Evolutionary conservation across 352 stramenopile genomes (phyloP).

Genomic region (Pythium coloratum): DNA sequence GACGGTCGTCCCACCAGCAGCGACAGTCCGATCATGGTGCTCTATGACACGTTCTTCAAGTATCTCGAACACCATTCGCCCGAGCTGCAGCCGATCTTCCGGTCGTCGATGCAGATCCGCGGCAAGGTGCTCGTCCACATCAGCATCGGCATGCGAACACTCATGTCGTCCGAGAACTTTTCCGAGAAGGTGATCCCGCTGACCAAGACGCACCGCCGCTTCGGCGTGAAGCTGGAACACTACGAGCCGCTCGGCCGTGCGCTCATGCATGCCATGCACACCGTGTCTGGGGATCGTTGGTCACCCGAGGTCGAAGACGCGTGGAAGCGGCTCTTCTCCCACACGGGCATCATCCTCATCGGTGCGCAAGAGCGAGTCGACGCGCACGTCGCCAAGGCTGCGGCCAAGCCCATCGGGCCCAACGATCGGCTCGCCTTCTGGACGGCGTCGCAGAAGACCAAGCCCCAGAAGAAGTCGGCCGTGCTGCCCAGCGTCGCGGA

Average conservation of each 20-base stretch:
- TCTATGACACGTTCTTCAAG: constrained; percentile 58
- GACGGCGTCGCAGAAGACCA: not conserved
- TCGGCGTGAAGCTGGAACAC: constrained; percentile 52
- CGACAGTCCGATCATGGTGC: constrained; percentile 8
- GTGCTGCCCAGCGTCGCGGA: constrained; percentile 1
- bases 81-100: constrained; percentile 52
- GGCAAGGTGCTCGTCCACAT: constrained; percentile 53
- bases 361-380: constrained; percentile 27
- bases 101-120: constrained; percentile 49
- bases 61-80: constrained; percentile 46
- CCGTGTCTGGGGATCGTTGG: constrained; percentile 38
- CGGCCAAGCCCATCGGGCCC: constrained; percentile 21
- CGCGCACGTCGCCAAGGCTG: constrained; percentile 4
- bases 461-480: constrained; percentile 11
- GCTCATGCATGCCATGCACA: constrained; percentile 46
- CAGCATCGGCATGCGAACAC: constrained; percentile 48
- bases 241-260: constrained; percentile 39
- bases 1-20: no score
- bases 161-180: constrained; percentile 39
- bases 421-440: not conserved
- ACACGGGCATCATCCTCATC: constrained; percentile 48
- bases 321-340: constrained; percentile 41
- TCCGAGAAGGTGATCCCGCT: constrained; percentile 38
- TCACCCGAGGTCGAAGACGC: constrained; percentile 41
- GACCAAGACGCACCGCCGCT: constrained; percentile 48